A percentile compares a stretch with the other conserved stretches of the same genome.
phyloP scores from a whole-genome alignment of 495 filamentous ascomycete genomes.

The Haplographium delicatum region DNA sequence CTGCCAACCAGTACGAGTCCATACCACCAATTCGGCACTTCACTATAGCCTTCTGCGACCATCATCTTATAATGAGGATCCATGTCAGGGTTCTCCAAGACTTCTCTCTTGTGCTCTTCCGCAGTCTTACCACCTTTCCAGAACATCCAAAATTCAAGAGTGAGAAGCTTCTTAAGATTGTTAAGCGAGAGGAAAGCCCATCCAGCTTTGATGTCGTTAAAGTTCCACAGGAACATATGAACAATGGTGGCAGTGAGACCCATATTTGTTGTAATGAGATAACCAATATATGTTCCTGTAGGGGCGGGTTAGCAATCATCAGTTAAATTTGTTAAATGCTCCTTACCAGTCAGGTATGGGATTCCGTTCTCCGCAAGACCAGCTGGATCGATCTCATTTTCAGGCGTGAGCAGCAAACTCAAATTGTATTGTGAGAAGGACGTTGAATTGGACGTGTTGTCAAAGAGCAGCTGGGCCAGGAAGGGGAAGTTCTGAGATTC shows the following conservation, averaged over 20 bases:
- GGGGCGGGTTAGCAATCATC: no score
- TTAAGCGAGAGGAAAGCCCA: conserved; percentile 14
- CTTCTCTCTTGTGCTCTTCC: conserved; percentile 19
- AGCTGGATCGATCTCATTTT: conserved; percentile 32
- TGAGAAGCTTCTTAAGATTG: conserved; percentile 24
- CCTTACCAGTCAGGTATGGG: conserved; percentile 38
- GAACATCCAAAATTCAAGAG: conserved; percentile 21
- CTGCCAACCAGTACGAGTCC: conserved; percentile 36
- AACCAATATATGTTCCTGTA: conserved; percentile 38
- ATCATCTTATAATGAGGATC: conserved; percentile 43
- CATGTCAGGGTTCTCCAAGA: conserved; percentile 13
- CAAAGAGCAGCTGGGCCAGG: conserved; percentile 38
- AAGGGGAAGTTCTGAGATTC: conserved; percentile 44
- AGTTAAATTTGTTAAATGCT: no score
- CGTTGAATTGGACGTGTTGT: conserved; percentile 35
- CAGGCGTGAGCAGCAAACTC: conserved; percentile 28
- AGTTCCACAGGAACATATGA: conserved; percentile 28
- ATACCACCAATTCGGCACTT: conserved; percentile 54
- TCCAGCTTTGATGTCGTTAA: conserved; percentile 18
- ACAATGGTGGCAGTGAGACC: conserved; percentile 37
- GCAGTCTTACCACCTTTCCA: conserved; percentile 25
- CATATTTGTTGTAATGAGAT: conserved; percentile 39
- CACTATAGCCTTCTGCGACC: conserved; percentile 43
- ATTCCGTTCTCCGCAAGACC: conserved; percentile 32
- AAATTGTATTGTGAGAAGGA: conserved; percentile 31